phyloP scores from a whole-genome alignment of 2,329 filamentous ascomycete species.

The Torrubiella hemipterigena region DNA sequence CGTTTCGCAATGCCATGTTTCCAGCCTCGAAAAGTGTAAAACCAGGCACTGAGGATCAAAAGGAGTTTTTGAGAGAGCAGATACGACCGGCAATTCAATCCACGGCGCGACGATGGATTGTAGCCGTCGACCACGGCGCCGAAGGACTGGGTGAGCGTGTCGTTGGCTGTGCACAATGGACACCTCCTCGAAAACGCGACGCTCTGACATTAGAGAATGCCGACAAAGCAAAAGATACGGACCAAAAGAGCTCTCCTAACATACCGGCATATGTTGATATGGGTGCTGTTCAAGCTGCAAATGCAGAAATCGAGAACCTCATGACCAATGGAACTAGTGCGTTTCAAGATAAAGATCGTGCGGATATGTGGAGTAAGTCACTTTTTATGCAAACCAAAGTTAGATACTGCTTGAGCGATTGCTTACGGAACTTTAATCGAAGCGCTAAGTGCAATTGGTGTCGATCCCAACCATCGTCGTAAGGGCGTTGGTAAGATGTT shows the following conservation, averaged over 20 bases:
- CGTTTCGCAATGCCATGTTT: conserved; percentile 1
- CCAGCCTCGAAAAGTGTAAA: not conserved
- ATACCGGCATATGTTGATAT: conserved; percentile 7
- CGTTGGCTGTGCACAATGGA: conserved; percentile 8
- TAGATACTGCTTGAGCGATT: not conserved
- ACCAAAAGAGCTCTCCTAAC: not conserved
- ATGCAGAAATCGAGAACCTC: conserved; percentile 6
- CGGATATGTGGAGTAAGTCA: conserved; percentile 9
- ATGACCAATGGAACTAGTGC: conserved; percentile 4
- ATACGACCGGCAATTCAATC: not conserved
- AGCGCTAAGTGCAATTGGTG: conserved; percentile 9
- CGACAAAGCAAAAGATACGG: not conserved
- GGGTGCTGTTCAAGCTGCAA: conserved; percentile 4
- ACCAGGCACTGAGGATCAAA: not conserved
- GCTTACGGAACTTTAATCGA: not conserved
- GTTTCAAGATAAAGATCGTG: conserved; percentile 1
- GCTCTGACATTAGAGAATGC: conserved; percentile 4
- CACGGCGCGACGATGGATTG: not conserved
- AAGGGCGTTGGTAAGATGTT: conserved; percentile 9
- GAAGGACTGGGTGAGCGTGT: conserved; percentile 6
- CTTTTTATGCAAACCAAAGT: not conserved
- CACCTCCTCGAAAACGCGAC: conserved; percentile 4
- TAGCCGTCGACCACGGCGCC: not conserved
- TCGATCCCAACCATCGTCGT: conserved; percentile 7
- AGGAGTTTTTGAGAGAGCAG: not conserved